A percentile compares a stretch with the other conserved stretches of the same genome.
Evolutionary conservation across 495 filamentous ascomycete genomes (phyloP).

Genomic region (Pseudotulostoma volvatum): DNA sequence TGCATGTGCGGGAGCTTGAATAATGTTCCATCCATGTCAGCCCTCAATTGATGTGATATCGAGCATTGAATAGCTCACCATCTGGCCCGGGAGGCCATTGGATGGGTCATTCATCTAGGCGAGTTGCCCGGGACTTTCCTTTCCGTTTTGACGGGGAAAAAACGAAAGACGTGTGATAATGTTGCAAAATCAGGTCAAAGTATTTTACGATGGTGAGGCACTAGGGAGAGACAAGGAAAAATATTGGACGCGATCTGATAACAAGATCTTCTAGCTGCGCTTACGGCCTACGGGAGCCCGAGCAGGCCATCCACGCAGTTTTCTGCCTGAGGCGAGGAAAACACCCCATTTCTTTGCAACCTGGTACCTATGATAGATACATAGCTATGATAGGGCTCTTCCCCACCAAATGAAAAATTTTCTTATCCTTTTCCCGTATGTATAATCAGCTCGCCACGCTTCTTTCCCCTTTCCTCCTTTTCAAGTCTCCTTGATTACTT

Average conservation of each 20-base stretch:
- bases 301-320: not conserved
- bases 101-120: conserved; percentile 48
- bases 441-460: too few relatives aligned
- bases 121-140: conserved; percentile 2
- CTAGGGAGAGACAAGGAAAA: too few relatives aligned
- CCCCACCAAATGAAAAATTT: too few relatives aligned
- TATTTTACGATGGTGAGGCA: not conserved
- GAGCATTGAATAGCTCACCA: conserved; percentile 29
- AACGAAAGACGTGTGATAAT: not conserved
- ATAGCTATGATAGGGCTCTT: too few relatives aligned
- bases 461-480: too few relatives aligned
- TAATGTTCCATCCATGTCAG: conserved; percentile 1
- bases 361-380: too few relatives aligned
- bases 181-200: not conserved
- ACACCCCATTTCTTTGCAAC: too few relatives aligned
- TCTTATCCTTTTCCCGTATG: too few relatives aligned
- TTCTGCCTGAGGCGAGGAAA: not conserved
- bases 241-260: too few relatives aligned
- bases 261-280: too few relatives aligned
- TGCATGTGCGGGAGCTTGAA: conserved; percentile 74
- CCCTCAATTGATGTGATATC: conserved; percentile 1
- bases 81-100: conserved; percentile 40
- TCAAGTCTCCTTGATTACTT: too few relatives aligned
- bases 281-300: not conserved
- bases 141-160: not conserved